Evolutionary conservation across 2,329 filamentous ascomycete species (phyloP), one percentile per base, ranked within the genome.

Genomic region (Alternaria ethzedia): DNA sequence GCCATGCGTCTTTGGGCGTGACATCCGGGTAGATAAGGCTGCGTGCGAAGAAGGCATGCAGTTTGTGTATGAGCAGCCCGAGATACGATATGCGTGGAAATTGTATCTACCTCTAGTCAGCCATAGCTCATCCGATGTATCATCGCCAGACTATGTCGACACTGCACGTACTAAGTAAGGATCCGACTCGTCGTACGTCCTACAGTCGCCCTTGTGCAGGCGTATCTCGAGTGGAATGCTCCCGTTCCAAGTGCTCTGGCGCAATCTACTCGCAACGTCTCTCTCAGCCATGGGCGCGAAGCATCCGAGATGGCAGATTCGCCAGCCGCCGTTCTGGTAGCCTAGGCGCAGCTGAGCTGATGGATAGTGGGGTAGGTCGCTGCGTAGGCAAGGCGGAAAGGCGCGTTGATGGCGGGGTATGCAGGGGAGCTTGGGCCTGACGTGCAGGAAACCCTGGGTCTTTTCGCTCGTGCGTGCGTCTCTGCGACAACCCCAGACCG

Each of bases 11-110:
- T 61, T 86, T 82, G 8, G 84, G 74, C 4, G 81, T 80, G 30
- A 85, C 81, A 46, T 84, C 80, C 4, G 88, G 84, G 67, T 89
- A 82, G 69, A 91, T 91, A 41, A 91, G 78, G 25, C 79, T 84
- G 13, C 82, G 69, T 2, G 81, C 72, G 75, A 91, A 92, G 82
- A 91, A 92, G 54, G 83, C 81, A 68, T 88, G 87, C 7, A 92
- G 80, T 59, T 83, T 86, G 15, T 87, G 85, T 4, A 91, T 83
- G 25, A 92, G 83, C 51, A 91, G 86, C 6, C 89, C 88, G 1
- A 92, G 83, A 80, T 92, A 92, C 10, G 89, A 90, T 36, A 92
- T 81, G 25, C 90, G 86, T 6, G 89, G 88, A 58, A 85, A 86
- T 50, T 88, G 86, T 64, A 91, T 84, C 84, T 88, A 17, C 43